These are phyloP conservation scores for Carex parvula DNA, from an alignment of 176 grass and related monocot species.

Conservation along the genomic window DNA sequence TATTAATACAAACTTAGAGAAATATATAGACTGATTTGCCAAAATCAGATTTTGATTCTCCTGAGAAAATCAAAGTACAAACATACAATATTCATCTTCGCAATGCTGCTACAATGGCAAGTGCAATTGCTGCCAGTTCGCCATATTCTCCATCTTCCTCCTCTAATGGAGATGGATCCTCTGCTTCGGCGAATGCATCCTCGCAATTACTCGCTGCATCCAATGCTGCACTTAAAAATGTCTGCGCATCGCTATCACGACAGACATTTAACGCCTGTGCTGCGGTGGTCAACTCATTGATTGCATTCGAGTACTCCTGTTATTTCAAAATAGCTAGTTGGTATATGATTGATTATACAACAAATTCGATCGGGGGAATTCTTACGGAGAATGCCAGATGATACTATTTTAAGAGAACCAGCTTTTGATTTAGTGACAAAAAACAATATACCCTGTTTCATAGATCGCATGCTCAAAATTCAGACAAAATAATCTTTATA, in stretches of 20 bases:
- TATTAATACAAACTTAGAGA: background rate
- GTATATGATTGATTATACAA: background rate
- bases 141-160: constrained; percentile 32
- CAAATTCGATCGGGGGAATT: background rate
- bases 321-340: background rate
- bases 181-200: constrained; percentile 29
- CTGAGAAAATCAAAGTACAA: background rate
- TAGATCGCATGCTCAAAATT: no score
- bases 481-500: no score
- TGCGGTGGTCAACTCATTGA: constrained; percentile 24
- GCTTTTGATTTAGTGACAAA: no score
- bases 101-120: constrained; percentile 27
- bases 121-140: constrained; percentile 33
- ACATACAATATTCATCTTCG: background rate
- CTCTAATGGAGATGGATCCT: constrained; percentile 17
- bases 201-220: constrained; percentile 41
- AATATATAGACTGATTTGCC: background rate
- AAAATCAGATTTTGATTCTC: background rate
- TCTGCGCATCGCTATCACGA: background rate
- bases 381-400: background rate
- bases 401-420: background rate
- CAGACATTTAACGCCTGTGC: background rate
- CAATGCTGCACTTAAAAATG: constrained; percentile 27
- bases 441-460: no score
- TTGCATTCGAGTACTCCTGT: constrained; percentile 35